Base-by-base conservation (phyloP, 2,329 filamentous ascomycete species). In the Cytospora leucostoma region DNA sequence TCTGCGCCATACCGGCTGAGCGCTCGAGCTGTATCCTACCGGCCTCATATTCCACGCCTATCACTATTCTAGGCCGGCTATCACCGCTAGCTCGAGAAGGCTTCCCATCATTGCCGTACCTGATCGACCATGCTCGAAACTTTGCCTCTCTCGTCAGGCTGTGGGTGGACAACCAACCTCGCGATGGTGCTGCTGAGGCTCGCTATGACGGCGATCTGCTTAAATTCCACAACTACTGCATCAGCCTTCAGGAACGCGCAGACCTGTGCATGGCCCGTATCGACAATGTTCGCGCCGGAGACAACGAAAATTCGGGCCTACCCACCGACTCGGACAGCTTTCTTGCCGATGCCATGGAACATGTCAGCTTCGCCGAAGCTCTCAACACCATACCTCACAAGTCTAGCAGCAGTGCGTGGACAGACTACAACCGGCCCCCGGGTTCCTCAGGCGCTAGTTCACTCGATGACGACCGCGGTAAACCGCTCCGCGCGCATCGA, bases 81-180 rank as follows among this genome's bases (percentile, higher is more conserved):
- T 89, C 92, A 8, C 86, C 89, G 11, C 88, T 89, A 0, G 92
- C 91, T 10, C 86, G 92, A 62, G 95, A 99, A 77, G 95, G 95
- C 0, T 97, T 97, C 70, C 94, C 93, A 0, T 95, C 91, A 53
- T 80, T 99, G 15, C 95, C 95, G 0, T 97, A 96, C 73, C 84
- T 99, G 4, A 91, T 99, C 66, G 95, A 99, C 69, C 89, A 93
- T 67, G 87, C 93, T 8, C 87, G 92, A 66, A 93, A 91, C 69
- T 93, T 93, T 70, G 92, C 95, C 0, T 88, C 89, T 44, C 78
- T 99, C 19, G 89, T 96, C 27, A 90, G 90, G 70, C 79, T 95
- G 13, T 96, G 91, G 91, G 82, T 90, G 0, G 88, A 92, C 47
- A 74, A 79, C 4, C 59, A 61, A 35, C 59, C 59, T n/a, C 54